Evolutionary conservation across 2,329 filamentous ascomycete species (phyloP).

Genomic region (Ophiostoma tasmaniense): DNA sequence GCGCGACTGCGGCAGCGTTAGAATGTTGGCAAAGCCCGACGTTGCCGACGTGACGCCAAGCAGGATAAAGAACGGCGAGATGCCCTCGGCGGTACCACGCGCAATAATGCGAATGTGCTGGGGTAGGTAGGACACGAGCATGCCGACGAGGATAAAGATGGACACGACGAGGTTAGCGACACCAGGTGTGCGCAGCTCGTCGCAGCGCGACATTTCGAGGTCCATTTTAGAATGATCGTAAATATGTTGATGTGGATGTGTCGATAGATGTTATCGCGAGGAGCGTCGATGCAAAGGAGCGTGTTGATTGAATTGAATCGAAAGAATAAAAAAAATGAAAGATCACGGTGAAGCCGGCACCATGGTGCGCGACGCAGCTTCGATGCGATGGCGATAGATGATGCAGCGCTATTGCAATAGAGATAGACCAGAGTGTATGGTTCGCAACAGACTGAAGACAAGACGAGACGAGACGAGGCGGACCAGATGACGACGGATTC

Average conservation of each 20-base stretch:
- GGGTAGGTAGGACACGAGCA: conserved; percentile 86
- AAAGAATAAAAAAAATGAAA: background rate
- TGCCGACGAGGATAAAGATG: conserved; percentile 72
- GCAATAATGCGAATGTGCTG: conserved; percentile 89
- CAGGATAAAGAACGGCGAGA: conserved; percentile 90
- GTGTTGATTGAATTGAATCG: background rate
- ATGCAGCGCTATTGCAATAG: background rate
- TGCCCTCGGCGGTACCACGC: conserved; percentile 79
- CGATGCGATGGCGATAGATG: background rate
- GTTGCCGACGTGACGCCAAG: conserved; percentile 88
- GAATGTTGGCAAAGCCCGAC: conserved; percentile 83
- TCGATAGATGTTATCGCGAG: background rate
- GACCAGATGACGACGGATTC: background rate
- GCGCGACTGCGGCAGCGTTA: conserved; percentile 75
- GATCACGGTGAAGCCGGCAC: background rate
- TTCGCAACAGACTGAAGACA: background rate
- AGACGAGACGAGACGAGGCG: background rate
- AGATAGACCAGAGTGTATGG: background rate
- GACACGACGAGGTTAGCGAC: conserved; percentile 43
- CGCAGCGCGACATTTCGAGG: conserved; percentile 31
- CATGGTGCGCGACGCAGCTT: conserved; percentile 1
- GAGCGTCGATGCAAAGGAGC: background rate
- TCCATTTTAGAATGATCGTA: background rate
- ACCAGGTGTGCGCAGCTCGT: conserved; percentile 43
- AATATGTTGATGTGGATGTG: background rate